Evolutionary conservation across 805 yeast genomes (phyloP).

Genomic region (Wickerhamomyces xylosicus): DNA sequence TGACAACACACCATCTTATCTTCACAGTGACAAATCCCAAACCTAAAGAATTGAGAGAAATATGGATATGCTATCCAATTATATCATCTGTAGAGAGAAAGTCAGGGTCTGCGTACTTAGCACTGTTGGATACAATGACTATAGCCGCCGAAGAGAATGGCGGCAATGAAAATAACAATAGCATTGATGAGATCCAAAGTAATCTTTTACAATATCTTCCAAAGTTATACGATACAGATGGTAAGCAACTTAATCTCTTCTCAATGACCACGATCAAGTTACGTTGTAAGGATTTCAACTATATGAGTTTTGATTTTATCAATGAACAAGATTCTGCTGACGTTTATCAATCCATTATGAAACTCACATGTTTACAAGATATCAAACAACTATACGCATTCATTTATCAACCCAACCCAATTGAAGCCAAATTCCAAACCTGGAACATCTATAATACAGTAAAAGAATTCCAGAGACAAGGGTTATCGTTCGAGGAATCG

Average conservation of each 20-base stretch:
- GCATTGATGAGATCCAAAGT: background rate
- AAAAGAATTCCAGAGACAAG: slow-evolving; percentile 69
- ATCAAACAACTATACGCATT: slow-evolving; percentile 68
- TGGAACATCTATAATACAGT: slow-evolving; percentile 63
- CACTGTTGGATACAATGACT: slow-evolving; percentile 7
- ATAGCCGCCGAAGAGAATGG: background rate
- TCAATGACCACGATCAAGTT: slow-evolving; percentile 49
- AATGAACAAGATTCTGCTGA: slow-evolving; percentile 51
- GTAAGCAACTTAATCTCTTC: slow-evolving; percentile 18
- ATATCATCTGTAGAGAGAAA: slow-evolving; percentile 38
- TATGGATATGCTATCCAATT: slow-evolving; percentile 90
- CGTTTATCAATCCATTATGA: slow-evolving; percentile 63
- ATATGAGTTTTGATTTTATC: slow-evolving; percentile 64
- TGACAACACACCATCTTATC: slow-evolving; percentile 70
- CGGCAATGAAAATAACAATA: background rate
- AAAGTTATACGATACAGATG: slow-evolving; percentile 7
- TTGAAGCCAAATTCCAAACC: slow-evolving; percentile 54
- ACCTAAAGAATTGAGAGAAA: slow-evolving; percentile 36
- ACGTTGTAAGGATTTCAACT: slow-evolving; percentile 78
- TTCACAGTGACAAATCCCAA: slow-evolving; percentile 29
- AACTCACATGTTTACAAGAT: slow-evolving; percentile 45
- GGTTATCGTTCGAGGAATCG: slow-evolving; percentile 26
- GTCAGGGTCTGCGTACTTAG: slow-evolving; percentile 36
- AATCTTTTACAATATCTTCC: slow-evolving; percentile 10
- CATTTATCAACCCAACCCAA: slow-evolving; percentile 62